These are phyloP conservation scores for Sporothrix curviconia DNA, from an alignment of 2,329 filamentous ascomycete species.

Conservation along the genomic window DNA sequence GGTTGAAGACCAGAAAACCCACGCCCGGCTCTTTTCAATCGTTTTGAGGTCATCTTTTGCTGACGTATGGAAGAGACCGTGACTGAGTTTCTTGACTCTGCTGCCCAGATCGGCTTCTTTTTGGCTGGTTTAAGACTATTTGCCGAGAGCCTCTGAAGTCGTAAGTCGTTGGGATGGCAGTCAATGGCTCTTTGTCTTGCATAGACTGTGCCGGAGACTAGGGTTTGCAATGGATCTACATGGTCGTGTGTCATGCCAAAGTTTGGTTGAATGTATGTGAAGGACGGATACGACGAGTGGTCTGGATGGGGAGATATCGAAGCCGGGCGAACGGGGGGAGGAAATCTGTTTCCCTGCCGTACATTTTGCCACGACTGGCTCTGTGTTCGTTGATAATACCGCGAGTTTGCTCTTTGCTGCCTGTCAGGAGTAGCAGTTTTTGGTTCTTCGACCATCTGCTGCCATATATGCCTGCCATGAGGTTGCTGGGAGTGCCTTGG, in stretches of 20 bases:
- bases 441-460: no score
- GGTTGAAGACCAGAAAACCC: no score
- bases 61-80: no score
- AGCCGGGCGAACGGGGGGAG: not conserved
- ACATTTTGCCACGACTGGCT: not conserved
- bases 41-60: not conserved
- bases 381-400: not conserved
- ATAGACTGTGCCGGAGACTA: not conserved
- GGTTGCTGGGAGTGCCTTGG: no score
- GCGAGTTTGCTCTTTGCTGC: not conserved
- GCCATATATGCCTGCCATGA: no score
- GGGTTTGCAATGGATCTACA: not conserved
- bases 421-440: no score
- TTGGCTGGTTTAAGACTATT: not conserved
- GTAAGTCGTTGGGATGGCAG: not conserved
- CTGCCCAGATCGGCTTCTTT: not conserved
- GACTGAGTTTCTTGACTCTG: not conserved
- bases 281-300: conserved; percentile 12
- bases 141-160: not conserved
- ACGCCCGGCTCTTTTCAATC: no score
- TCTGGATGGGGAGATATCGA: conserved; percentile 13
- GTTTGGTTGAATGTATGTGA: conserved; percentile 4
- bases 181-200: not conserved
- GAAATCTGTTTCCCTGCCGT: not conserved
- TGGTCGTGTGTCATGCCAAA: not conserved